Evolutionary conservation across 257 asterid genomes (phyloP).

Genomic region (Solanum pennellii): DNA sequence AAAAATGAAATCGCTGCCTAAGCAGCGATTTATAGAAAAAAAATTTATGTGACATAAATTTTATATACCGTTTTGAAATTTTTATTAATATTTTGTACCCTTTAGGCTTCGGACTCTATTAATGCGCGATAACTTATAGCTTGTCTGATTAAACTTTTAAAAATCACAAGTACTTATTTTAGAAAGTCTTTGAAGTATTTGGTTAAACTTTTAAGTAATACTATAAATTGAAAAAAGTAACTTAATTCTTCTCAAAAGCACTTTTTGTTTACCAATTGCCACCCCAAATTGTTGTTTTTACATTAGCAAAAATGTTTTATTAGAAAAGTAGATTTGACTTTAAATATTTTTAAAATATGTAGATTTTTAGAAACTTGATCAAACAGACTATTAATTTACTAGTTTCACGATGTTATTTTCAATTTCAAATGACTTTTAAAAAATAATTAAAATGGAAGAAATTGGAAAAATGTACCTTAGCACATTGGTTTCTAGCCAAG

Average conservation of each 20-base stretch:
- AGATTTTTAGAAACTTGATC: not conserved
- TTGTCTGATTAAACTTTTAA: not conserved
- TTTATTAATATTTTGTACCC: too few species aligned
- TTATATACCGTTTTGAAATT: too few species aligned
- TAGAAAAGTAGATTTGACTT: not conserved
- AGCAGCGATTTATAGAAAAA: too few species aligned
- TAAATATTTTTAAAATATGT: too few species aligned
- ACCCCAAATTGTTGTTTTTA: not conserved
- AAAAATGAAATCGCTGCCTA: too few species aligned
- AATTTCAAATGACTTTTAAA: accelerated
- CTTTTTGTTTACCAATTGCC: not conserved
- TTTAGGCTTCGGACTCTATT: too few species aligned
- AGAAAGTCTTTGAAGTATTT: not conserved
- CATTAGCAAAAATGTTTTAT: not conserved
- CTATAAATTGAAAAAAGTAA: too few species aligned
- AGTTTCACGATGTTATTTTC: not conserved
- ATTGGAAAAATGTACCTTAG: constrained; percentile 27
- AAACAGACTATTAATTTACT: not conserved
- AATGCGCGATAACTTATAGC: not conserved
- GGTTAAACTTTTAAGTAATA: not conserved
- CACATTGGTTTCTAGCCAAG: constrained; percentile 43
- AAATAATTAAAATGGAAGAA: not conserved
- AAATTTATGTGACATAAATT: too few species aligned
- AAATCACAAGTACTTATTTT: not conserved
- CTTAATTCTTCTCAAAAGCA: not conserved